Evolutionary conservation across 1,284 basidiomycete species (phyloP), one percentile per base, ranked within the genome.

Genomic region (Paramarasmius palmivorus): DNA sequence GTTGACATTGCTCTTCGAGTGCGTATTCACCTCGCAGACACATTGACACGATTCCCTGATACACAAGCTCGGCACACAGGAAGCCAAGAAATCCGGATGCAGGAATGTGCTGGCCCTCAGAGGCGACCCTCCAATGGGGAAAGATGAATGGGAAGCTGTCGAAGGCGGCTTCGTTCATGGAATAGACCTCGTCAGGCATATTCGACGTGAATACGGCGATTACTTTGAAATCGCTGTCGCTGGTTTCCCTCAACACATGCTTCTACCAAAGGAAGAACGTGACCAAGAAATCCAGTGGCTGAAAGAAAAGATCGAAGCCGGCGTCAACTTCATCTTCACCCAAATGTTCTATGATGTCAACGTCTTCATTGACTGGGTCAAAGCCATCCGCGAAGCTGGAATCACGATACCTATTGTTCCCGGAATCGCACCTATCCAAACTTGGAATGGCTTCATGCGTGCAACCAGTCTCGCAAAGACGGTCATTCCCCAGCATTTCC

Each of bases 381-480:
- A 85, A 61, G 79, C 84, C 38, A 86, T 95, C 29, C 83, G 93
- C 54, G 87, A 77, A 9, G 90, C 88, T 6, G 93, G 96, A 7
- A 97, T 99, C 70, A 93, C 86, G 1, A 81, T 96, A 22, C 96
- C 97, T 15, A 95, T 99, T 67, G 87, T 99, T 5, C 97, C 97
- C 20, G 93, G 93, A 37, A 92, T 99, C 65, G 95, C 95, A 73
- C 96, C 96, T 4, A 95, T 99, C 59, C 96, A 99, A 73, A 98
- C 93, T 35, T 98, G 94, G 89, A 95, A 95, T 62, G 95, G 95
- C 23, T 98, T 98, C 74, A 82, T 90, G 70, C 92, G 93, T 52
- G 93, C 95, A 59, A 95, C 95, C 6, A 88, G 82, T 62, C 80
- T 98, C 39, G 93, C 96, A 51, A 86, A 89, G 62, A 96, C 87